Percentiles rank a stretch among this genome's conserved stretches.
These are phyloP conservation scores for Xanthoconium separans DNA, from an alignment of 1,284 basidiomycete genomes.

Conservation along the genomic window DNA sequence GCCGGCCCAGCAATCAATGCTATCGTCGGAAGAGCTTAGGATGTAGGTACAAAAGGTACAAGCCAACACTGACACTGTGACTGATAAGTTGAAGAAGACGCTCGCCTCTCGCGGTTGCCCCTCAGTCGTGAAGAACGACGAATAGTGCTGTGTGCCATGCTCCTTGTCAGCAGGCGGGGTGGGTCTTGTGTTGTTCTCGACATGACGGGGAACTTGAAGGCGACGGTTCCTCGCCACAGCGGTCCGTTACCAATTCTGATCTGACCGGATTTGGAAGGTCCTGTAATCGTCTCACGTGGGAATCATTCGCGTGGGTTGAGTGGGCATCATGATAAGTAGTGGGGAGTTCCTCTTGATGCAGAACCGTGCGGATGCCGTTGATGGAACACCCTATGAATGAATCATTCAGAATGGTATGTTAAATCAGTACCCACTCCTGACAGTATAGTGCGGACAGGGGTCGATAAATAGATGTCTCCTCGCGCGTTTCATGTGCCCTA, in stretches of 20 bases:
- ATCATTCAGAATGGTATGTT: no score
- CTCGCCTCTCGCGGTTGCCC: not conserved
- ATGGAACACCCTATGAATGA: no score
- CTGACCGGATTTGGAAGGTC: slow-evolving; percentile 33
- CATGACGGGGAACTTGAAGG: slow-evolving; percentile 12
- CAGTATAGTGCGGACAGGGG: not conserved
- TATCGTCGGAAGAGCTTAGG: slow-evolving; percentile 8
- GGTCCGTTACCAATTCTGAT: slow-evolving; percentile 2
- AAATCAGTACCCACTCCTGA: not conserved
- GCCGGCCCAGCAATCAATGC: not conserved
- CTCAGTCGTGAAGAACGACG: slow-evolving; percentile 28
- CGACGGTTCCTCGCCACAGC: not conserved
- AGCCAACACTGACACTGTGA: slow-evolving; percentile 12
- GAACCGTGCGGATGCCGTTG: not conserved
- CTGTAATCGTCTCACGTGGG: slow-evolving; percentile 28
- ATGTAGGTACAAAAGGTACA: not conserved
- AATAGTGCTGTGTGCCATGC: slow-evolving; percentile 12
- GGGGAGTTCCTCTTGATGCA: not conserved
- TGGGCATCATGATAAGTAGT: not conserved
- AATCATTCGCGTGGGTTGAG: not conserved
- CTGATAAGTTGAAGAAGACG: not conserved
- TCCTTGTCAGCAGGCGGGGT: slow-evolving; percentile 24
- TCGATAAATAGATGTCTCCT: not conserved
- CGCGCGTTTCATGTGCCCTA: not conserved
- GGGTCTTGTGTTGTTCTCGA: slow-evolving; percentile 10